Evolutionary conservation across 139 green algal species (phyloP), one percentile per base, ranked within the genome.

Genomic region (Ettlia oleoabundans): DNA sequence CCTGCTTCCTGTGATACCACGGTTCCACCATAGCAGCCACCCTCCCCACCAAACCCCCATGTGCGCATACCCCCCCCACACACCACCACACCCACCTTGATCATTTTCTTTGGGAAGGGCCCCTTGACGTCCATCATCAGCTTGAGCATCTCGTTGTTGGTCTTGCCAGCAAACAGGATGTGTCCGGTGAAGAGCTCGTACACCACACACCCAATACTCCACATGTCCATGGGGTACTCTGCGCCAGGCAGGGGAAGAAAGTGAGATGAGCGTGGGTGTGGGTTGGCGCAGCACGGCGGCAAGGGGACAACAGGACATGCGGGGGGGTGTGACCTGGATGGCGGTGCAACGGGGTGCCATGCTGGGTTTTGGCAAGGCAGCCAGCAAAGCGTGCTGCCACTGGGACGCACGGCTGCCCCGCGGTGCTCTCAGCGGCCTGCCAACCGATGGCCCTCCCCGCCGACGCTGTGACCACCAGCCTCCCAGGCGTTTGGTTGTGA

Each of bases 131-230:
- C 95, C 92, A 99, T 98, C 82, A 98, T 94, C 4, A 96, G 89
- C 81, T 93, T 95, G 7, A 99, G 88, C 97, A 99, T 99, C 82
- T 98, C 95, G 88, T 99, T 99, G 92, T 99, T 99, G 83, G 86
- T 94, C 72, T 86, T 86, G 21, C 97, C 97, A 0, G 94, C 95
- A 81, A 99, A 99, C 65, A 98, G 86, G 87, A 99, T 99, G 70
- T 94, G 91, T 41, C 96, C 96, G 0, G 96, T 99, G 89, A 97
- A 98, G 5, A 99, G 92, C 92, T 99, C 97, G 90, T 98, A 99
- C 42, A 99, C 82, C 35, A 97, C 95, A 74, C 93, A 98, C 26
- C 95, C 97, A 19, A 99, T 86, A 40, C 82, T 92, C 97, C 97
- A 99, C 90, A 98, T 97, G 90, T 99, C 97, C 91, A 99, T 94